Evolutionary conservation across 2,329 filamentous ascomycete species (phyloP).

Genomic region (Pestalotiopsis sp.): DNA sequence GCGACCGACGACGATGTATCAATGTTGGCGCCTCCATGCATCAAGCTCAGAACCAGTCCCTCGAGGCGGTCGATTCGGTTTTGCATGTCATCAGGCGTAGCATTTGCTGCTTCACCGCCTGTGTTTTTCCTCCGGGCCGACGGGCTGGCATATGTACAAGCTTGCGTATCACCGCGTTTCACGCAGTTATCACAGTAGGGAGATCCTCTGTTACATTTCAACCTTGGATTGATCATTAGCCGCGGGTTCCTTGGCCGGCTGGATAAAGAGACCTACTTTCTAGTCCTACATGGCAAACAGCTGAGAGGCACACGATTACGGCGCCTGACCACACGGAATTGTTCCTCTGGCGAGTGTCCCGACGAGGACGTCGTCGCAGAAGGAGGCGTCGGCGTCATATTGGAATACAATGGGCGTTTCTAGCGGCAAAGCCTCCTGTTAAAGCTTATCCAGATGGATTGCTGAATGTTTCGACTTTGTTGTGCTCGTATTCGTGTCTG

Average conservation of each 20-base stretch:
- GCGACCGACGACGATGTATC: conserved; percentile 38
- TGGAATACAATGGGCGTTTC: conserved; percentile 20
- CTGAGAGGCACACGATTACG: conserved; percentile 90
- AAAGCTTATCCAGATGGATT: background rate
- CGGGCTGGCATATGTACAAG: conserved; percentile 83
- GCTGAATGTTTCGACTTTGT: background rate
- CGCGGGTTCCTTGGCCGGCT: background rate
- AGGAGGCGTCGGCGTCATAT: conserved; percentile 76
- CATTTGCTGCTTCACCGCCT: conserved; percentile 52
- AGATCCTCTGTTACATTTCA: conserved; percentile 87
- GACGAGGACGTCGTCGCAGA: conserved; percentile 79
- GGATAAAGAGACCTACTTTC: conserved; percentile 66
- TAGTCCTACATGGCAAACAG: conserved; percentile 86
- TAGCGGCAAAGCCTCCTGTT: background rate
- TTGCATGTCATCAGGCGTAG: conserved; percentile 92
- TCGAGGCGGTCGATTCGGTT: conserved; percentile 95
- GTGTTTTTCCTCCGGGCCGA: conserved; percentile 73
- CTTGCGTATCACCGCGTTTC: conserved; percentile 78
- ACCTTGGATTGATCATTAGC: conserved; percentile 33
- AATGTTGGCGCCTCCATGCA: conserved; percentile 76
- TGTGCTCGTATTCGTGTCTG: background rate
- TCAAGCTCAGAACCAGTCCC: conserved; percentile 86
- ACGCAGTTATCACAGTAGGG: conserved; percentile 90
- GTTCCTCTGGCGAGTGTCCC: conserved; percentile 79
- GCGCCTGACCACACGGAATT: conserved; percentile 87